A percentile compares a stretch with the other conserved stretches of the same genome.
Evolutionary conservation across 192 early-diverging fungal species (phyloP).

Genomic region (Chytriomyces sp.): DNA sequence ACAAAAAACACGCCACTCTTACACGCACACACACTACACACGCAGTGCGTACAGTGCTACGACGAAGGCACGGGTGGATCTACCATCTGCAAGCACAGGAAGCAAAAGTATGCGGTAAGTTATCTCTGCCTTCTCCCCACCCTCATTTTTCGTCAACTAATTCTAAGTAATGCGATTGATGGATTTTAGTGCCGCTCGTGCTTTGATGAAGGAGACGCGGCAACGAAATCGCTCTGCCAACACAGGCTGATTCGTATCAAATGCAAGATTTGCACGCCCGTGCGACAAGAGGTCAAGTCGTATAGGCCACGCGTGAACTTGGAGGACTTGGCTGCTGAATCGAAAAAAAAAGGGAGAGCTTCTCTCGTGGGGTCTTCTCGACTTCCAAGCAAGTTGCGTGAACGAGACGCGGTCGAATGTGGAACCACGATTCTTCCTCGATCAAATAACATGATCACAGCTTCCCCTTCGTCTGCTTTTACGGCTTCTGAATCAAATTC

Average conservation of each 20-base stretch:
- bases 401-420: too few relatives aligned
- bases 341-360: too few relatives aligned
- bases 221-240: conserved; percentile 33
- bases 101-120: conserved; percentile 32
- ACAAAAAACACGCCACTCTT: background rate
- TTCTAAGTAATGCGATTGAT: too few relatives aligned
- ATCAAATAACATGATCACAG: too few relatives aligned
- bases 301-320: conserved; percentile 22
- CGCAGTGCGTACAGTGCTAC: conserved; percentile 31
- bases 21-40: background rate
- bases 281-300: background rate
- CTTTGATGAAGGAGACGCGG: conserved; percentile 30
- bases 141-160: too few relatives aligned
- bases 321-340: background rate
- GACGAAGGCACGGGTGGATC: conserved; percentile 34
- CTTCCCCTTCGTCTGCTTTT: too few relatives aligned
- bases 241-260: conserved; percentile 25
- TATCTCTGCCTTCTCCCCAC: too few relatives aligned
- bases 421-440: too few relatives aligned
- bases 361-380: too few relatives aligned
- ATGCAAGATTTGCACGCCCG: conserved; percentile 32
- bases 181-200: conserved; percentile 13
- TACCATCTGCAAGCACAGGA: conserved; percentile 29
- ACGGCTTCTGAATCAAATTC: too few relatives aligned
- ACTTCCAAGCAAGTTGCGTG: too few relatives aligned